Evolutionary conservation across 495 filamentous ascomycete genomes (phyloP).

Genomic region (Aspergillus avenaceus): DNA sequence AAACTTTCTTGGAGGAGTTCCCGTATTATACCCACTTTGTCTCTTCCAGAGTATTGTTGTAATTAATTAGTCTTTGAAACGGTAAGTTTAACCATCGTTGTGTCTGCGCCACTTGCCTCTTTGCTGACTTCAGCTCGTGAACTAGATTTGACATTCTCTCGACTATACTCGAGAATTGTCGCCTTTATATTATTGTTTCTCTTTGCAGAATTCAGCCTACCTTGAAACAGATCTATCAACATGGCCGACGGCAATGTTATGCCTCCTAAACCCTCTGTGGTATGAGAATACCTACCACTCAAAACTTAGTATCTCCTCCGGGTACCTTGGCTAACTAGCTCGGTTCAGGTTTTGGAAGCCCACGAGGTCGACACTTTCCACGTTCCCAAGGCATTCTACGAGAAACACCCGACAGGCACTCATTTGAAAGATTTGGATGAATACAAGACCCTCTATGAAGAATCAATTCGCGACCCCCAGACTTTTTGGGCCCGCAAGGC

Average conservation of each 20-base stretch:
- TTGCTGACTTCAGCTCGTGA: not conserved
- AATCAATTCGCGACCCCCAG: conserved; percentile 87
- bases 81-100: conserved; percentile 13
- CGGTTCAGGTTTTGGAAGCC: conserved; percentile 58
- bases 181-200: not conserved
- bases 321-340: conserved; percentile 5
- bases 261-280: conserved; percentile 61
- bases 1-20: not conserved
- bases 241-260: conserved; percentile 64
- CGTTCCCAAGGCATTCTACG: conserved; percentile 57
- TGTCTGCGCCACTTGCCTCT: not conserved
- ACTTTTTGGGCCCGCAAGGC: conserved; percentile 88
- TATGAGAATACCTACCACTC: conserved; percentile 32
- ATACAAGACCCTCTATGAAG: conserved; percentile 90
- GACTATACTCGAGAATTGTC: not conserved
- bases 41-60: conserved; percentile 1
- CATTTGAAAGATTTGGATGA: conserved; percentile 71
- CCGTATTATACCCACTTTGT: conserved; percentile 1
- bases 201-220: not conserved
- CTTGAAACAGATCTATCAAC: conserved; percentile 9
- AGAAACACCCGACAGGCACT: conserved; percentile 66
- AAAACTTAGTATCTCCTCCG: not conserved
- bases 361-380: conserved; percentile 83
- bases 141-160: no score
- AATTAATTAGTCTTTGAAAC: conserved; percentile 2